Conservation (phyloP, 371 early-diverging fungal genomes). For the Rhizopus microsporus region DNA sequence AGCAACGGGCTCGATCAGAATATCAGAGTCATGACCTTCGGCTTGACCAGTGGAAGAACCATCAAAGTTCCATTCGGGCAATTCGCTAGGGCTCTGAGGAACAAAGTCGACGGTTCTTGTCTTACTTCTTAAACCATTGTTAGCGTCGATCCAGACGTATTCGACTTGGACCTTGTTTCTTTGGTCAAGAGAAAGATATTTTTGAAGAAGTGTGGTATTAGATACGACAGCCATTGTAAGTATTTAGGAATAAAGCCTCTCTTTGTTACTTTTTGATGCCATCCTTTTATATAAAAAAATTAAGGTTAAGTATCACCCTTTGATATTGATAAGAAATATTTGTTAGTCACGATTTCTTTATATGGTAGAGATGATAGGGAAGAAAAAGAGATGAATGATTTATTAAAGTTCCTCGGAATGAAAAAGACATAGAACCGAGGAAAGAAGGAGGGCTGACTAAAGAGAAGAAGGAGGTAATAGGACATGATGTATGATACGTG, state of each 20-base stretch:
- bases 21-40: constrained; percentile 63
- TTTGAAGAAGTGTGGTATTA: constrained; percentile 47
- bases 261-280: neutral
- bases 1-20: constrained; percentile 57
- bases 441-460: too few species aligned
- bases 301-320: neutral
- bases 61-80: constrained; percentile 67
- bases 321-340: neutral
- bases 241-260: neutral
- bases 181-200: constrained; percentile 59
- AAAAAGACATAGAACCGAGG: too few species aligned
- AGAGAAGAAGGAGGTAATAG: too few species aligned
- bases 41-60: constrained; percentile 67
- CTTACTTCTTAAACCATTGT: constrained; percentile 48
- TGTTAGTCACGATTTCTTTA: constrained; percentile 4
- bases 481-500: too few species aligned
- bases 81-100: constrained; percentile 42
- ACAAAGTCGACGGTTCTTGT: constrained; percentile 48
- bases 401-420: too few species aligned
- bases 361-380: constrained; percentile 2
- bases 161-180: constrained; percentile 57
- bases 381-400: neutral
- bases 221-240: constrained; percentile 38
- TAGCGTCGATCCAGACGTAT: constrained; percentile 66
- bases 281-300: neutral